These are phyloP conservation scores for Leccinum pseudoinsigne DNA, from an alignment of 1,284 basidiomycete genomes.

Conservation along the genomic window DNA sequence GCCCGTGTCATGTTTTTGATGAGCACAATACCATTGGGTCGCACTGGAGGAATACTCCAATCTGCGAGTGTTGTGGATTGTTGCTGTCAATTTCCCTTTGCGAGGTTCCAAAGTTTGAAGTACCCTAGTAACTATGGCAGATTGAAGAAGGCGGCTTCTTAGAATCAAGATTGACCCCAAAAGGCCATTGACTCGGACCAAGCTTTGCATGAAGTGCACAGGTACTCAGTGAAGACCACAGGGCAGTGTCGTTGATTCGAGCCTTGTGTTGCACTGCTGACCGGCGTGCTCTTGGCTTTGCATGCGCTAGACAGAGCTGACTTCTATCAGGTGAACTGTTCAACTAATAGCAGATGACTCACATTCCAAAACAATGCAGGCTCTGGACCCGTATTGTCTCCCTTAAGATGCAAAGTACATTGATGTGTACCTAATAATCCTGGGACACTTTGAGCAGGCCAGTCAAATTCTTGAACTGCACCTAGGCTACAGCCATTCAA, in stretches of 20 bases:
- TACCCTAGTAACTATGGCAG: no score
- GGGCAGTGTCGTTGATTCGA: neutral
- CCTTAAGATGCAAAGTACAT: neutral
- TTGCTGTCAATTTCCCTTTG: neutral
- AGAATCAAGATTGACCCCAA: neutral
- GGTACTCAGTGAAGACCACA: neutral
- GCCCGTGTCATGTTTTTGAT: neutral
- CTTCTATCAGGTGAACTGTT: no score
- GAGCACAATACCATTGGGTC: neutral
- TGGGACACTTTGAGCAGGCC: neutral
- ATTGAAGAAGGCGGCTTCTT: neutral
- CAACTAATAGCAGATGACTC: no score
- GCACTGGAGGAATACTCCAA: neutral
- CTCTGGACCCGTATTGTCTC: neutral
- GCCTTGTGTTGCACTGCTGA: no score
- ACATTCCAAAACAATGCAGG: no score
- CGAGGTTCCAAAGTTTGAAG: neutral
- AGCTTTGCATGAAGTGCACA: neutral
- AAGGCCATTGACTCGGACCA: neutral
- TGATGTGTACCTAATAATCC: neutral
- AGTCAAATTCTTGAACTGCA: neutral
- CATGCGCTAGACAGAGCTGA: no score
- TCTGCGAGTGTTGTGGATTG: neutral
- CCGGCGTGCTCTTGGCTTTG: no score
- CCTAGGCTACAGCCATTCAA: neutral